Base-by-base conservation (phyloP, 306 rosid species). In the Potentilla sterilis region DNA sequence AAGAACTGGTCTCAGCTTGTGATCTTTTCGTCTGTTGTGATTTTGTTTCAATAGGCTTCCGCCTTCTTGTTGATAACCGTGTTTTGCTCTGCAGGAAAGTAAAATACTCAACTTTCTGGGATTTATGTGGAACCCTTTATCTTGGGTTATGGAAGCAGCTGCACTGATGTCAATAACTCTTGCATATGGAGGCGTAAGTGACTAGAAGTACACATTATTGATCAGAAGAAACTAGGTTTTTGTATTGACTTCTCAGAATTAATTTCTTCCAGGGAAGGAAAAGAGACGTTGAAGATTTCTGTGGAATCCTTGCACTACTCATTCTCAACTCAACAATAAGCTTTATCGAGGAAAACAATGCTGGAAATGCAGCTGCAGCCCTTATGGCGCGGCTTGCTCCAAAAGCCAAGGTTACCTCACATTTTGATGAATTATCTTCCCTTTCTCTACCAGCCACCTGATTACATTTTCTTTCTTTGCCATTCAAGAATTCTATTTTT, bases 141-240 rank as follows among this genome's bases (percentile, higher is more conserved):
- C 81, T 12, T 77, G 81, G 81, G 81, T 77, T 57, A 77, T 77
- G 81, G 81, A 77, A 77, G 81, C 81, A 57, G 81, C 81, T 43
- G 81, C 81, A 13, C 1, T 77, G 18, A 77, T 77, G 76, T 72
- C 77, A 71, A 62, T 78, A 32, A 9, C 66, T 72, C 67, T 72
- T 8, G 77, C 72, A 7, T 21, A 10, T 32, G 82, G 72, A 2
- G 77, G 77, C 7, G 82, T 72, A 65, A 72, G 77, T 72, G 28
- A n/a, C 70, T 42, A 15, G n/a, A 21, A 21, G 49, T 34, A 18
- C 38, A 37, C 40, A 9, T 35, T 10, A 21, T 15, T 40, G 37
- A 44, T 75, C 47, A 61, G 62, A 48, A 8, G n/a, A 35, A 63
- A 48, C 44, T 63, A 61, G 14, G 58, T 63, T 73, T 47, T 41